Evolutionary conservation across 1,284 basidiomycete species (phyloP).

Genomic region (Mycena citricolor): DNA sequence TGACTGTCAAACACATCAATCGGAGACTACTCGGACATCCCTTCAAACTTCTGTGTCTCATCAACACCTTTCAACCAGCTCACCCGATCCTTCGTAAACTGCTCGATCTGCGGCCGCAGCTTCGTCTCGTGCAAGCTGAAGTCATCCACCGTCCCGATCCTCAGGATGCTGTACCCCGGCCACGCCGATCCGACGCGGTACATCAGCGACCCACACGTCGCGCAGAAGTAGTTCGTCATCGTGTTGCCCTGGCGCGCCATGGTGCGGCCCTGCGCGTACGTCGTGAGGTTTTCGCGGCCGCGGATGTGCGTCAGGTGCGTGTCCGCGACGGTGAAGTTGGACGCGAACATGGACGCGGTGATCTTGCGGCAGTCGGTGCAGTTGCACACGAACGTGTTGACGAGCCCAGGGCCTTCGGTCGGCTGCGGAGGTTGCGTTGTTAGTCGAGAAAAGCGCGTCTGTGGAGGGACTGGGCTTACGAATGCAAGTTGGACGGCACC

Average conservation of each 20-base stretch:
- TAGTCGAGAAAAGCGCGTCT: conserved; percentile 5
- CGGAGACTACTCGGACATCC: too few species aligned
- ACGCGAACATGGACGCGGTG: conserved; percentile 25
- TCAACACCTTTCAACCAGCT: conserved; percentile 17
- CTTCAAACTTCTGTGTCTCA: conserved; percentile 8
- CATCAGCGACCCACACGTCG: conserved; percentile 22
- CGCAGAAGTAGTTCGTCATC: conserved; percentile 24
- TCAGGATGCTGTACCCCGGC: conserved; percentile 13
- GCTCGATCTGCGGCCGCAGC: conserved; percentile 23
- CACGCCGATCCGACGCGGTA: conserved; percentile 16
- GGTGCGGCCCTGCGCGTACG: conserved; percentile 15
- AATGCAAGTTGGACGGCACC: conserved; percentile 19
- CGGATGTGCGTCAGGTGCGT: conserved; percentile 19
- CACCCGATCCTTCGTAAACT: conserved; percentile 14
- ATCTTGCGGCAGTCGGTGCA: conserved; percentile 27
- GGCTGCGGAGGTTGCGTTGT: too few species aligned
- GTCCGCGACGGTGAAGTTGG: conserved; percentile 23
- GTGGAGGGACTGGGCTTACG: not conserved
- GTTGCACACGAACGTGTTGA: conserved; percentile 22
- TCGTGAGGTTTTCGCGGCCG: conserved; percentile 21
- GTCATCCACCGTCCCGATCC: conserved; percentile 25
- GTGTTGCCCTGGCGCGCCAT: conserved; percentile 5
- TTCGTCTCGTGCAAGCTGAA: conserved; percentile 23
- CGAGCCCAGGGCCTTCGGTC: conserved; percentile 21
- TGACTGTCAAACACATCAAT: too few species aligned